phyloP scores from a whole-genome alignment of 805 yeast genomes.

The Pichia gijzeniarum region DNA sequence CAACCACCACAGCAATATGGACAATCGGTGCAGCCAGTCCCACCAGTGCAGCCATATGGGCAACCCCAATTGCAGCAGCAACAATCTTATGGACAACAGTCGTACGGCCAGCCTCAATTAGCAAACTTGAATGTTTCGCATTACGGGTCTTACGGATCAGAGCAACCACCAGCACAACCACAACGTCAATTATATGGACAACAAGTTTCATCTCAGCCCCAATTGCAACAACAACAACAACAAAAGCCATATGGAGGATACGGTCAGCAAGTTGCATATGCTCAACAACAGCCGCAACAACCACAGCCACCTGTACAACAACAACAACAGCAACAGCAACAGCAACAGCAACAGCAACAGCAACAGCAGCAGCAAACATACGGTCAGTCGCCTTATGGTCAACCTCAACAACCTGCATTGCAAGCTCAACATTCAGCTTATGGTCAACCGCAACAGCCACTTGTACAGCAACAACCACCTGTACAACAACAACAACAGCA shows the following conservation, averaged over 20 bases:
- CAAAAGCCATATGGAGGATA: constrained; percentile 3
- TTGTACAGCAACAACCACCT: constrained; percentile 13
- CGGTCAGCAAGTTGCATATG: constrained; percentile 2
- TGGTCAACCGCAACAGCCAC: no score
- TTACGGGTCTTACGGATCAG: not conserved
- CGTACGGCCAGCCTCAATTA: constrained; percentile 9
- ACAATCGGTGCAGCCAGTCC: no score
- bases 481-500: constrained; percentile 10
- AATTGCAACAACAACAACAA: constrained; percentile 1
- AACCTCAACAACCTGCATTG: constrained; percentile 11
- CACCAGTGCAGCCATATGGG: no score
- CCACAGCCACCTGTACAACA: constrained; percentile 10
- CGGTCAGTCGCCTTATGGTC: constrained; percentile 9
- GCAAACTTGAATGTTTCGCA: constrained; percentile 1
- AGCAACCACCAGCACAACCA: constrained; percentile 5
- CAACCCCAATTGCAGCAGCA: no score
- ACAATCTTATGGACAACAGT: constrained; percentile 4
- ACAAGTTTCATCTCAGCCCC: constrained; percentile 2
- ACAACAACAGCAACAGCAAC: constrained; percentile 5
- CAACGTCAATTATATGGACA: constrained; percentile 15
- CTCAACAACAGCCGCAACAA: not conserved
- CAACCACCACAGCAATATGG: no score
- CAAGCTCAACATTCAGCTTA: no score
- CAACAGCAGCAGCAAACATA: constrained; percentile 10
- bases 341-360: constrained; percentile 9